phyloP scores from a whole-genome alignment of 108 stramenopile species.

The Nitzschia sp. region DNA sequence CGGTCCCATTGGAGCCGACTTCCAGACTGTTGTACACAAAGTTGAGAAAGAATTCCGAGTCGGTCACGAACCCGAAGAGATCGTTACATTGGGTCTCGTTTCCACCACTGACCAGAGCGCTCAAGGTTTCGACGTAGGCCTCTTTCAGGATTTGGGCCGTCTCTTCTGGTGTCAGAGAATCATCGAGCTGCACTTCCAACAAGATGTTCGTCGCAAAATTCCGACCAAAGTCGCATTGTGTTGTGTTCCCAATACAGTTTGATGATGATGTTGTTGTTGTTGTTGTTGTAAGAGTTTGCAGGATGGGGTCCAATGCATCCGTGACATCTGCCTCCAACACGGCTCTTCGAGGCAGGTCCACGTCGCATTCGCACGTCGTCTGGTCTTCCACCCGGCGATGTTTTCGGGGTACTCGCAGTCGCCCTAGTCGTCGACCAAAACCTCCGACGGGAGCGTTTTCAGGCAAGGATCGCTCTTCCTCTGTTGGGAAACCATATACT shows the following conservation, averaged over 20 bases:
- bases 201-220: not conserved
- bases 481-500: not conserved
- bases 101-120: not conserved
- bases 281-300: not conserved
- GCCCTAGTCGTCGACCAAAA: not conserved
- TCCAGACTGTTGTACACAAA: not conserved
- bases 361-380: not conserved
- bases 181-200: not conserved
- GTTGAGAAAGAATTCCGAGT: not conserved
- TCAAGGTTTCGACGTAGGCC: not conserved
- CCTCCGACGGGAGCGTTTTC: not conserved
- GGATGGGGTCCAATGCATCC: not conserved
- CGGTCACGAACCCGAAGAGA: not conserved
- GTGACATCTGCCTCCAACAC: not conserved
- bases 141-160: not conserved
- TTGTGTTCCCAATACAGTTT: not conserved
- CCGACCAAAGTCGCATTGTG: not conserved
- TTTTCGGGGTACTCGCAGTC: not conserved
- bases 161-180: not conserved
- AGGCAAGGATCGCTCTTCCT: too few relatives aligned
- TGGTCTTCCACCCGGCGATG: not conserved
- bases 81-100: not conserved
- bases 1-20: not conserved
- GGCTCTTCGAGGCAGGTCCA: not conserved
- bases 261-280: not conserved